Conservation (phyloP, 768 basidiomycete species). For the Coprinopsis marcescibilis region DNA sequence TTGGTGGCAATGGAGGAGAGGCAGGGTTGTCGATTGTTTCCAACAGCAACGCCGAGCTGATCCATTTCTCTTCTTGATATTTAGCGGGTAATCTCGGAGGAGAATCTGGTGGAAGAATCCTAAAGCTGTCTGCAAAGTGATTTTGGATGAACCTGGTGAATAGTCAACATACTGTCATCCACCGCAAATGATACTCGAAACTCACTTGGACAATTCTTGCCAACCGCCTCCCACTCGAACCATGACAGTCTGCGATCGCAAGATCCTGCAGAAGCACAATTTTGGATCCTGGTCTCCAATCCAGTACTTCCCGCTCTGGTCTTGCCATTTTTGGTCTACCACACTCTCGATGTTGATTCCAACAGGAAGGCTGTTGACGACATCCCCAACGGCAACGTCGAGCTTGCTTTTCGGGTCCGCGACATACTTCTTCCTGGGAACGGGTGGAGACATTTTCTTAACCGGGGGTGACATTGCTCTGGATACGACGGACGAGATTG, state of each 20-base stretch:
- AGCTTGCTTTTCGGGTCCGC: constrained; percentile 88
- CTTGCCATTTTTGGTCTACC: constrained; percentile 82
- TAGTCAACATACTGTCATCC: constrained; percentile 9
- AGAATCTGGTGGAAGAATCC: constrained; percentile 63
- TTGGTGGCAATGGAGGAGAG: constrained; percentile 36
- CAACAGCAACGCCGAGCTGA: constrained; percentile 67
- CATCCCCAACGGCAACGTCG: constrained; percentile 88
- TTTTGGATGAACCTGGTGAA: constrained; percentile 70
- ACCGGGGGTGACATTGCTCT: constrained; percentile 42
- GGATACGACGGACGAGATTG: constrained; percentile 41
- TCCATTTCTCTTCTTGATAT: constrained; percentile 73
- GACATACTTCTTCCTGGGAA: constrained; percentile 65
- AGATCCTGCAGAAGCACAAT: constrained; percentile 86
- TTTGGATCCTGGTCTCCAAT: constrained; percentile 89
- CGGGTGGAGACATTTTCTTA: constrained; percentile 27
- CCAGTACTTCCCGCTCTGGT: constrained; percentile 94
- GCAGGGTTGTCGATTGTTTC: constrained; percentile 36
- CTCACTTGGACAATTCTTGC: constrained; percentile 85
- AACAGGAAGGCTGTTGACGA: constrained; percentile 84
- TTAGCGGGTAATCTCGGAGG: constrained; percentile 38
- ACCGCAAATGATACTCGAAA: constrained; percentile 10
- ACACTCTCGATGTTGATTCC: constrained; percentile 80
- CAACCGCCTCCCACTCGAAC: constrained; percentile 95
- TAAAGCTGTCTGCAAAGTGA: constrained; percentile 81
- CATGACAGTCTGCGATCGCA: constrained; percentile 92